These are phyloP conservation scores for Dryas alaskensis DNA, from an alignment of 306 rosid species.

Conservation along the genomic window DNA sequence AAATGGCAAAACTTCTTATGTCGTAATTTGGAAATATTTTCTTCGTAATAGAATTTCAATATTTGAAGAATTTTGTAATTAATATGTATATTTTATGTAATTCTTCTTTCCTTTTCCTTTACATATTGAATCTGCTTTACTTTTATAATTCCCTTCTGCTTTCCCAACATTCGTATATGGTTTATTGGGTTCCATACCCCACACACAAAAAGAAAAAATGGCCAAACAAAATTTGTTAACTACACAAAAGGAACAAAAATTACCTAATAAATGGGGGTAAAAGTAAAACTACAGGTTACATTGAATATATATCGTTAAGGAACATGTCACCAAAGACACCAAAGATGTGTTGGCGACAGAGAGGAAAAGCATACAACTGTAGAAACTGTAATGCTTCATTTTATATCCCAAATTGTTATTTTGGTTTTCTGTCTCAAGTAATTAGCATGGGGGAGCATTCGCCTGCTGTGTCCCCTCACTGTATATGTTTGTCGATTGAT, in stretches of 20 bases:
- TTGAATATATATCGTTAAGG: not conserved
- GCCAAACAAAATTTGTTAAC: not conserved
- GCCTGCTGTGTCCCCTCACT: constrained; percentile 22
- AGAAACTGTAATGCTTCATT: not conserved
- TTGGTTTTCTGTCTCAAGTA: not conserved
- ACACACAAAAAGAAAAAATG: not conserved
- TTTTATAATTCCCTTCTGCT: not conserved
- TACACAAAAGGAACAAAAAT: not conserved
- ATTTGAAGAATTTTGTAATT: too few species aligned
- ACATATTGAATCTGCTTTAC: too few species aligned
- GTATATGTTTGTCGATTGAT: constrained; percentile 27
- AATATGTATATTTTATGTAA: too few species aligned
- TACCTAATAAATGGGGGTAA: not conserved
- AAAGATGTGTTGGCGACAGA: not conserved
- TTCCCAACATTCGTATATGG: too few species aligned
- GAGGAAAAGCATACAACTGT: not conserved
- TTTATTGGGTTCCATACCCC: too few species aligned
- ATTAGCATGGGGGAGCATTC: not conserved
- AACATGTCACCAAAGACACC: not conserved
- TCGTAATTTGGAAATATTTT: too few species aligned
- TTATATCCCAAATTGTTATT: not conserved
- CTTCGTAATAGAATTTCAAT: too few species aligned
- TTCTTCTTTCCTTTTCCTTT: too few species aligned
- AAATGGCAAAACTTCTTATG: too few species aligned
- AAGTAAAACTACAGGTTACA: not conserved